A percentile compares a stretch with the other conserved stretches of the same genome.
phyloP scores from a whole-genome alignment of 108 stramenopile genomes.

The Aurantiochytrium sp. region DNA sequence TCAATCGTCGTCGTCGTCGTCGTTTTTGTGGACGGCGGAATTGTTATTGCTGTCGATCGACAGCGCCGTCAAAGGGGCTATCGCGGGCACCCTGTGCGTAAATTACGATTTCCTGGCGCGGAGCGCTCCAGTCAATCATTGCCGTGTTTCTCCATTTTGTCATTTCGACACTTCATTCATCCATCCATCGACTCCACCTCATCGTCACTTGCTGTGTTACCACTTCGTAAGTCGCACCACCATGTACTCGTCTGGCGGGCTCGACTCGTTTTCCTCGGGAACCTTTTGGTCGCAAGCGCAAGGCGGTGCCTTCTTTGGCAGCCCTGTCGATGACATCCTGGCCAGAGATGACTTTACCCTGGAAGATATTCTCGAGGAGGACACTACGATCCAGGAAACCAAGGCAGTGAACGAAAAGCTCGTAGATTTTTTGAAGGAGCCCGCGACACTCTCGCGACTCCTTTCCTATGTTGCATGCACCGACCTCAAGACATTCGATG shows the following conservation, averaged over 20 bases:
- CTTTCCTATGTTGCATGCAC: neutral
- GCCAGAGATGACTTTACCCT: neutral
- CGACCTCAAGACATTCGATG: neutral
- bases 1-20: too few relatives aligned
- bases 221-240: neutral
- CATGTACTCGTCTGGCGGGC: neutral
- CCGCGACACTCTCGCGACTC: neutral
- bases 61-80: neutral
- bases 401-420: neutral
- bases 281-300: neutral
- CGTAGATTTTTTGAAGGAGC: neutral
- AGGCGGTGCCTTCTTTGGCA: neutral
- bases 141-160: too few relatives aligned
- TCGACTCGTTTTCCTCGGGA: neutral
- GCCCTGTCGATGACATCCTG: neutral
- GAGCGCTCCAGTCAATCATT: too few relatives aligned
- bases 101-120: neutral
- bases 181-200: too few relatives aligned
- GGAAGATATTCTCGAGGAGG: neutral
- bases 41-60: too few relatives aligned
- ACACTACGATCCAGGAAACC: slow-evolving; percentile 11
- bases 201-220: too few relatives aligned
- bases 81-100: neutral
- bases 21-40: too few relatives aligned
- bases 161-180: too few relatives aligned